Conservation (phyloP, 2,329 filamentous ascomycete genomes). For the Ceratocystis diversiconidia region DNA sequence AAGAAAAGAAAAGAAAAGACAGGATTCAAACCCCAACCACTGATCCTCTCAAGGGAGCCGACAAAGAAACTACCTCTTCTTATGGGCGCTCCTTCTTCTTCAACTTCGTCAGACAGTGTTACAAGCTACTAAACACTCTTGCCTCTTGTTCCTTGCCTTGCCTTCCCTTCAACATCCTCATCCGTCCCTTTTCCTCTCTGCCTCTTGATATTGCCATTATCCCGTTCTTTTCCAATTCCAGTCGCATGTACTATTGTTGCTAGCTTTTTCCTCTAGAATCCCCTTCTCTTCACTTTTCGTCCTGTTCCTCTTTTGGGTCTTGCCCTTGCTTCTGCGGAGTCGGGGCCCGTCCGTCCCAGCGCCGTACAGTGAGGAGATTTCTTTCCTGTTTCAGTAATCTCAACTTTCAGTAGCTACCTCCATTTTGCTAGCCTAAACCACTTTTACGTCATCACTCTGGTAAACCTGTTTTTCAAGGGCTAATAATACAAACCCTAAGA, state of each 20-base stretch:
- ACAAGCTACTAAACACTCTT: background rate
- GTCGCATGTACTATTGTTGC: background rate
- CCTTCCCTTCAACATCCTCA: background rate
- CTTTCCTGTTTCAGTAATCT: background rate
- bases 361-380: background rate
- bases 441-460: too few species aligned
- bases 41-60: constrained; percentile 1
- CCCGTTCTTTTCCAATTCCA: background rate
- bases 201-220: background rate
- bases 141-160: background rate
- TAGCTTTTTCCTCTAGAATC: background rate
- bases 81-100: background rate
- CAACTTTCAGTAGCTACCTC: background rate
- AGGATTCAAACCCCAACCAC: background rate
- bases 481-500: background rate
- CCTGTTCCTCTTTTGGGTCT: background rate
- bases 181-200: background rate
- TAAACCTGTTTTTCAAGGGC: background rate
- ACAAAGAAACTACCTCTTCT: constrained; percentile 1
- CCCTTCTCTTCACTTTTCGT: background rate
- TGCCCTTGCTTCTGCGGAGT: background rate
- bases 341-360: background rate
- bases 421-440: background rate
- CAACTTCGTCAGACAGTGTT: background rate
- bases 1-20: background rate